Base-by-base conservation (phyloP, 1,284 basidiomycete genomes). In the Paramarasmius palmivorus region DNA sequence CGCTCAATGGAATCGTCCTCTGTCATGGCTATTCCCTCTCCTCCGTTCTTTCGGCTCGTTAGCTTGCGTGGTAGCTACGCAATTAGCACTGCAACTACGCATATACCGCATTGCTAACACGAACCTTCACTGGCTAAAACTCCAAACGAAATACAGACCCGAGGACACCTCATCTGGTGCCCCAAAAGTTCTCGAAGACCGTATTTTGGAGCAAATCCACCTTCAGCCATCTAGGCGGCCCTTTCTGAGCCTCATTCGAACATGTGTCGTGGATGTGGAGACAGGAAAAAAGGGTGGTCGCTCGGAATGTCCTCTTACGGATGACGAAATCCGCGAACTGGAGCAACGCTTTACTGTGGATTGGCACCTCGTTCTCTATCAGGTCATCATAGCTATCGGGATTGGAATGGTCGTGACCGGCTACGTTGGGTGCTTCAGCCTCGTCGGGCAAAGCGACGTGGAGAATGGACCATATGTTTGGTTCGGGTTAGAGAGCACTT, bases 351-450 rank as follows among this genome's bases (percentile, higher is more conserved):
- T 34, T 32, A 20, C 17, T 15, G 20, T 12, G 36, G 19, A 38
- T 10, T 40, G 29, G 29, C 5, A 19, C 39, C 36, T 51, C 36
- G 17, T 7, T 14, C 4, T 2, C 4, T 42, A 45, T 14, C 46
- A 39, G 32, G 25, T 39, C 36, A 22, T 45, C 26, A 4, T 55
- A 35, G 32, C 52, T 7, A 19, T 56, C 15, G 54, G 54, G 3
- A 46, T 52, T 10, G 3, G 14, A 4, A 49, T 47, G 42, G 42
- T 32, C 19, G 15, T 47, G 4, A 34, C 47, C 10, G 50, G 54
- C 2, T 52, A 56, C 10, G 12, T 56, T 7, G 54, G 54, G 2
- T 52, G 49, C 25, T 56, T 52, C 34, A 29, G 42, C 1, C 32
- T 56, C 25, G 50, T 56, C 12, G 40, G 36, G 6, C n/a, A 38